Evolutionary conservation across 495 filamentous ascomycete species (phyloP).

Genomic region (Penicillium herquei): DNA sequence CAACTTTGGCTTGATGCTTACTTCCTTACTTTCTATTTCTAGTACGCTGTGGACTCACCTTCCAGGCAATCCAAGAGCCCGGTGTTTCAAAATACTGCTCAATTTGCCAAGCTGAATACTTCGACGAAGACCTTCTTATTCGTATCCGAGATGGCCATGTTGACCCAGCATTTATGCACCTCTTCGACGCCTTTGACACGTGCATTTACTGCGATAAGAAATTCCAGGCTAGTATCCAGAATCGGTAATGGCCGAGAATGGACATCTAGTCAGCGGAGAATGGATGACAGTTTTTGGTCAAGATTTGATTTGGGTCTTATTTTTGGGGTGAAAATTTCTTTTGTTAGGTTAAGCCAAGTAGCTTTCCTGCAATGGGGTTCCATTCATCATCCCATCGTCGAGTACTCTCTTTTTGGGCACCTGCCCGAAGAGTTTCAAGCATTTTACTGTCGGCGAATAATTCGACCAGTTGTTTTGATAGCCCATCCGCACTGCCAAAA

Average conservation of each 20-base stretch:
- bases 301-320: not conserved
- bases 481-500: constrained; percentile 64
- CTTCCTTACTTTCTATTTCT: not conserved
- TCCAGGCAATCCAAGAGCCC: constrained; percentile 54
- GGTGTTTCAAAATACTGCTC: constrained; percentile 55
- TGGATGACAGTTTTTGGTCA: not conserved
- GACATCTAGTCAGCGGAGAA: not conserved
- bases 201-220: constrained; percentile 57
- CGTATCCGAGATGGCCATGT: constrained; percentile 14
- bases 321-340: not conserved
- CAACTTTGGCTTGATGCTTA: not conserved
- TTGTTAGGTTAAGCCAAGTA: constrained; percentile 56
- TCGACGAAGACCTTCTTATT: constrained; percentile 44
- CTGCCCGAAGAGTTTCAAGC: constrained; percentile 61
- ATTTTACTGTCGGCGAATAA: constrained; percentile 57
- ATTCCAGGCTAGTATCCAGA: constrained; percentile 26
- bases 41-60: constrained; percentile 57
- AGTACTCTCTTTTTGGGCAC: constrained; percentile 73
- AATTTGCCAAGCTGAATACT: constrained; percentile 45
- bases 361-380: constrained; percentile 70
- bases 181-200: constrained; percentile 50
- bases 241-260: not conserved
- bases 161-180: constrained; percentile 17
- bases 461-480: constrained; percentile 56
- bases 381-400: constrained; percentile 94